Conservation (phyloP, 140 eudicot genomes). For the Stevia rebaudiana region DNA sequence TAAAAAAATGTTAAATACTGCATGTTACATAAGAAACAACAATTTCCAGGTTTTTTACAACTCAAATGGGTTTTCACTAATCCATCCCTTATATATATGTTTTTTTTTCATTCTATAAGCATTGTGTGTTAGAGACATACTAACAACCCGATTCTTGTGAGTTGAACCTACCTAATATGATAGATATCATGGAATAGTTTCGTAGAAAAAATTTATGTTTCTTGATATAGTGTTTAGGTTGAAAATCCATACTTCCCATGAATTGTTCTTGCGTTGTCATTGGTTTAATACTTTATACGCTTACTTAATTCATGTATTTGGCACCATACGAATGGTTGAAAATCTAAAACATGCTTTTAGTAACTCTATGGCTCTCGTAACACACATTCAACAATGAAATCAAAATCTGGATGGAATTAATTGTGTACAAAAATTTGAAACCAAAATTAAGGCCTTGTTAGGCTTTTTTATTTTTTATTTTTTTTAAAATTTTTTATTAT, state of each 20-base stretch:
- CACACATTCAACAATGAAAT: neutral
- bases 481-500: no score
- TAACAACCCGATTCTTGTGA: neutral
- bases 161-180: neutral
- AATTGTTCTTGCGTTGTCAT: neutral
- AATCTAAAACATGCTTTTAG: neutral
- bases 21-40: no score
- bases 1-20: no score
- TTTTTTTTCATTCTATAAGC: no score
- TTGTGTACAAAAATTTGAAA: no score
- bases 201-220: neutral
- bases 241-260: neutral
- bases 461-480: no score
- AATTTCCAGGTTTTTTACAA: no score
- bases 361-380: neutral
- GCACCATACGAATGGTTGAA: neutral
- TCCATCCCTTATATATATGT: no score
- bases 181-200: neutral
- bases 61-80: no score
- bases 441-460: neutral
- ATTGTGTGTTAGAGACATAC: no score
- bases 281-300: neutral
- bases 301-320: neutral
- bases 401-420: neutral
- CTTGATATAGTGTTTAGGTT: neutral